Percentiles rank a stretch among this genome's conserved stretches.
phyloP scores from a whole-genome alignment of 139 green algal genomes.

The Closterium sp. region DNA sequence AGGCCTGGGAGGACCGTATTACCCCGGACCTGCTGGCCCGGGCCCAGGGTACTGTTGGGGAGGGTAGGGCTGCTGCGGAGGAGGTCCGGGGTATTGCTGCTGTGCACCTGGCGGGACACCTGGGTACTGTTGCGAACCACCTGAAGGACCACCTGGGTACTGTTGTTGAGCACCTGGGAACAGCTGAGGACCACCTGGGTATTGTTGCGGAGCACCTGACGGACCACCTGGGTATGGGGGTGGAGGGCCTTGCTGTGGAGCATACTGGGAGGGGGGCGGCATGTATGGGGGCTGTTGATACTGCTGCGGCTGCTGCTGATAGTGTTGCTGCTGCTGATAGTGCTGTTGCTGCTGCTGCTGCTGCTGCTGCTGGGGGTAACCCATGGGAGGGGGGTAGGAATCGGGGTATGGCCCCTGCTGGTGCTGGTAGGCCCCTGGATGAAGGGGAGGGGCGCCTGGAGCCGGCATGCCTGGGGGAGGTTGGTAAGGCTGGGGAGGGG shows the following conservation, averaged over 20 bases:
- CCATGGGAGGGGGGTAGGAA: not conserved
- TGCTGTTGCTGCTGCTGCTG: not conserved
- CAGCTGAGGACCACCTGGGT: not conserved
- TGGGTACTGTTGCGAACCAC: not conserved
- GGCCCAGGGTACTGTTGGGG: not conserved
- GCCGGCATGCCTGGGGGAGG: not conserved
- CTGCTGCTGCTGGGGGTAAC: not conserved
- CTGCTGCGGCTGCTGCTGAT: slow-evolving; percentile 2
- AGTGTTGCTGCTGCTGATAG: not conserved
- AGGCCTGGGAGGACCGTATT: not conserved
- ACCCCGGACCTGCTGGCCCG: not conserved
- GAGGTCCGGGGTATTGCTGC: not conserved
- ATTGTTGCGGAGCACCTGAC: not conserved
- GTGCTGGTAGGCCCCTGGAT: not conserved
- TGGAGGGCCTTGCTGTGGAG: not conserved
- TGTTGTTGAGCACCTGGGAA: not conserved
- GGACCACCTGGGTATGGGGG: not conserved
- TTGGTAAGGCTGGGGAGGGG: not conserved
- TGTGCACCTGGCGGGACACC: not conserved
- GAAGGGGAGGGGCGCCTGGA: not conserved
- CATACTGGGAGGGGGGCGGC: not conserved
- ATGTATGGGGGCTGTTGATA: not conserved
- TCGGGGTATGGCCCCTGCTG: not conserved
- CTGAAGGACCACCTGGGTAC: not conserved
- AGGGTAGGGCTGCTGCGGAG: not conserved